Conservation (phyloP, 495 filamentous ascomycete genomes). For the Penicillium roqueforti region DNA sequence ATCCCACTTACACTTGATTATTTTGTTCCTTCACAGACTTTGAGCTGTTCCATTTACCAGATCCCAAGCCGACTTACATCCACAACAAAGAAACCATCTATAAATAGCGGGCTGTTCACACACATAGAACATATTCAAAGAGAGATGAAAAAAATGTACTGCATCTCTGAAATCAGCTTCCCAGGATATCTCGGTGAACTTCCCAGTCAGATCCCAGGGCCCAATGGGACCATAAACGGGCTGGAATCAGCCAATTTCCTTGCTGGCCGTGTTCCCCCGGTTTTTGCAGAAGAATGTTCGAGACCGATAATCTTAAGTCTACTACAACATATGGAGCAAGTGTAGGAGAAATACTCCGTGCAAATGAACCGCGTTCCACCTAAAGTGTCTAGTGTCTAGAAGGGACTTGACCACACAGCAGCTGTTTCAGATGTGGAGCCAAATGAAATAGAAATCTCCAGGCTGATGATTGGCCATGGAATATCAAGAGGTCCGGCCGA, state of each 20-base stretch:
- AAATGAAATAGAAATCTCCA: background rate
- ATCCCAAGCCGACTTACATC: background rate
- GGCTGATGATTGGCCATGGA: background rate
- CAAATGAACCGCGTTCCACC: background rate
- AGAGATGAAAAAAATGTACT: background rate
- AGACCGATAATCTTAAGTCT: background rate
- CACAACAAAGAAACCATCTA: background rate
- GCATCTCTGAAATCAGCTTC: too few relatives aligned
- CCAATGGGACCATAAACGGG: too few relatives aligned
- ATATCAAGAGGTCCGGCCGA: slow-evolving; percentile 1
- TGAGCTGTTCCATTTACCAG: background rate
- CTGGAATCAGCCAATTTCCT: background rate
- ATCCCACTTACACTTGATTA: background rate
- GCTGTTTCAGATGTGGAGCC: background rate
- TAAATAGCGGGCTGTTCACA: too few relatives aligned
- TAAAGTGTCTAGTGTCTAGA: background rate
- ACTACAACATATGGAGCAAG: too few relatives aligned
- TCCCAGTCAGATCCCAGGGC: background rate
- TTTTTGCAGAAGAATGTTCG: background rate
- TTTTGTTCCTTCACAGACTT: background rate
- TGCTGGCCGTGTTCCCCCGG: background rate
- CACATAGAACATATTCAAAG: too few relatives aligned
- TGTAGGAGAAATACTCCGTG: too few relatives aligned
- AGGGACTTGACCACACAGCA: too few relatives aligned
- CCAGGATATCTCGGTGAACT: too few relatives aligned